Evolutionary conservation across 768 basidiomycete genomes (phyloP).

Genomic region (Mycena floridula): DNA sequence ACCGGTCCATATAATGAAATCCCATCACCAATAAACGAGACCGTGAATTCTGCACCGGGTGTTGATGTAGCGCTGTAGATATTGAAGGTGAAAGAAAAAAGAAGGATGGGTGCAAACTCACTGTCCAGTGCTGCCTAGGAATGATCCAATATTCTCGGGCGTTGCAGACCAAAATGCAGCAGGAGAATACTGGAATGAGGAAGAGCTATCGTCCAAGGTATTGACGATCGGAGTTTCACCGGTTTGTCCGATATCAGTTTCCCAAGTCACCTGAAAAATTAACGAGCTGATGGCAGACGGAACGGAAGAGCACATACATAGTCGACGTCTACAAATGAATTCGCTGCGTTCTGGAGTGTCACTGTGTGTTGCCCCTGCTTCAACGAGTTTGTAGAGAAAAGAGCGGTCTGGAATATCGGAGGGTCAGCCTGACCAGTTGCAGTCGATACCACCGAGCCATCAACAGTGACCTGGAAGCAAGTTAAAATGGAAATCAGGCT

Average conservation of each 20-base stretch:
- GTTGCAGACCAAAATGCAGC: conserved; percentile 26
- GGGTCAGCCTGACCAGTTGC: conserved; percentile 22
- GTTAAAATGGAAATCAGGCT: too few species aligned
- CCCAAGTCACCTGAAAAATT: conserved; percentile 10
- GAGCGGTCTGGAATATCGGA: conserved; percentile 30
- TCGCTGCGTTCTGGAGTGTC: conserved; percentile 24
- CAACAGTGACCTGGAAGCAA: conserved; percentile 39
- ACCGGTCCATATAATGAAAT: conserved; percentile 41
- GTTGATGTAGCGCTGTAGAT: too few species aligned
- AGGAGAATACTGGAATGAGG: conserved; percentile 30
- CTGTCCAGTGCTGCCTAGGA: conserved; percentile 38
- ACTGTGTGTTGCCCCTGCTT: conserved; percentile 29
- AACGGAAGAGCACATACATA: conserved; percentile 27
- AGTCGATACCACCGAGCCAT: conserved; percentile 22
- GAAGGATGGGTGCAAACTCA: conserved; percentile 14
- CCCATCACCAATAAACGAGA: conserved; percentile 39
- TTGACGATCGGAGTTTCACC: conserved; percentile 5
- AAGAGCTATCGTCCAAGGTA: conserved; percentile 25
- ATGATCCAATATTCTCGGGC: conserved; percentile 25
- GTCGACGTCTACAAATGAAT: conserved; percentile 37
- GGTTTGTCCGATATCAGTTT: conserved; percentile 3
- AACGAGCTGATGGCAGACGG: too few species aligned
- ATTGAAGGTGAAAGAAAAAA: too few species aligned
- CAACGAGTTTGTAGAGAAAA: conserved; percentile 32
- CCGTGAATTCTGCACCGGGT: too few species aligned